Percentiles rank a stretch among this genome's conserved stretches.
These are phyloP conservation scores for Tinospora cordifolia DNA, from an alignment of 164 flowering plant species.

Conservation along the genomic window DNA sequence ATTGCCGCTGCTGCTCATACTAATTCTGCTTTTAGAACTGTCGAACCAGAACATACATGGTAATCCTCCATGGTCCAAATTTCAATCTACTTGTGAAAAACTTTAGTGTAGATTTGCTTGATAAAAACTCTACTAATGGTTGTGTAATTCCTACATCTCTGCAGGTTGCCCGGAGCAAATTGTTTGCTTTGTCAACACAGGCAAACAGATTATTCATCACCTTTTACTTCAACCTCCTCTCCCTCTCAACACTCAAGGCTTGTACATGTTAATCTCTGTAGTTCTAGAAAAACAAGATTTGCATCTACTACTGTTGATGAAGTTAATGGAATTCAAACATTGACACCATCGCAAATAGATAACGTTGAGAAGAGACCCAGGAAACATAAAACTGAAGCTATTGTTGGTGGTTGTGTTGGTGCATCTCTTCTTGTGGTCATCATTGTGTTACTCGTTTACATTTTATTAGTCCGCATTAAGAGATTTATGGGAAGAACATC, in stretches of 20 bases:
- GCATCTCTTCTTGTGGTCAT: constrained; percentile 33
- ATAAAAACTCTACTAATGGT: background rate
- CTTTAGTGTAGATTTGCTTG: too few species aligned
- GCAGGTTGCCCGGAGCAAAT: constrained; percentile 23
- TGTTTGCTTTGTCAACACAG: constrained; percentile 13
- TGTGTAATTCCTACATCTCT: background rate
- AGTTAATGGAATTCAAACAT: constrained; percentile 29
- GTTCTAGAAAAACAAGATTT: constrained; percentile 20
- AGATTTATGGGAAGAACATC: constrained; percentile 29
- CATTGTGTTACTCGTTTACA: constrained; percentile 26
- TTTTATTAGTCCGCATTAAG: constrained; percentile 35
- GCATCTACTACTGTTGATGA: constrained; percentile 21
- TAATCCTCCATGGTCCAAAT: background rate
- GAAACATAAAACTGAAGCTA: constrained; percentile 26
- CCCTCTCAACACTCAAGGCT: constrained; percentile 12
- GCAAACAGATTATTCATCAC: constrained; percentile 12
- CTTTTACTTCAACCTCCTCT: constrained; percentile 15
- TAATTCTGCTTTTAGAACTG: constrained; percentile 25
- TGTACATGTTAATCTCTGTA: constrained; percentile 10
- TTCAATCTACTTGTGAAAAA: too few species aligned
- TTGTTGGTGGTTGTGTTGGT: constrained; percentile 28
- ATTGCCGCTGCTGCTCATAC: constrained; percentile 25
- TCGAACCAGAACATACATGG: constrained; percentile 22
- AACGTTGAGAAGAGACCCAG: constrained; percentile 24
- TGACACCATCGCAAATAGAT: constrained; percentile 25